Base-by-base conservation (phyloP, 2,329 filamentous ascomycete genomes). In the Penicillium sp. region DNA sequence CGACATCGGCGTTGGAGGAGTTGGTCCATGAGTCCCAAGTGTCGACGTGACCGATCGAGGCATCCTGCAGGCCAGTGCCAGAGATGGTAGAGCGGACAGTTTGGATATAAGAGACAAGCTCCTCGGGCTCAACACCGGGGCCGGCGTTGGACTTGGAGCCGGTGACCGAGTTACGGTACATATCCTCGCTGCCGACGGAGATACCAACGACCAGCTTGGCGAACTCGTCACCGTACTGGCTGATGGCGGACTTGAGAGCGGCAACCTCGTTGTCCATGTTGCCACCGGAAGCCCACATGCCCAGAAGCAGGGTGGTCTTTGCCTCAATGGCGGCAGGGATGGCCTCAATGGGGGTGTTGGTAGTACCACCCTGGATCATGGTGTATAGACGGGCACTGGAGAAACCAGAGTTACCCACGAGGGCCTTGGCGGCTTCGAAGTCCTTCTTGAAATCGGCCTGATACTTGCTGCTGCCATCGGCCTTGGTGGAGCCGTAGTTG, bases 1-100 rank as follows among this genome's bases (percentile, higher is more conserved):
- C 84, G 52, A 95, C 84, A 34, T 80, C 84, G 42, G 75, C 73
- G 81, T 93, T 95, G 66, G 86, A 83, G 45, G 75, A 72, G 72
- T 95, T 91, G 68, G 84, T 84, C 80, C 85, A 92, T 46, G 84
- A 84, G 29, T 87, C 91, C 90, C 90, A 96, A 45, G 91, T 95
- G 69, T 96, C 91, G 68, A 96, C 91, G 73, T 96, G 91, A 46
- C 91, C 91, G 54, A 96, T 78, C 15, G 83, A 78, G 39, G 78
- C 80, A 20, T 74, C 73, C 30, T 58, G 63, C 37, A 80, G 75
- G 42, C 75, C 67, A 12, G 89, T 91, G 53, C 82, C 83, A 23
- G 80, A 67, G 65, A 95, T 83, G 55, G 83, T 78, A 23, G 77
- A 71, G 56, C 85, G 84, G 53, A 89, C 85, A 68, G 88, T 78